These are phyloP conservation scores for Fusarium abutilonis DNA, from an alignment of 2,329 filamentous ascomycete genomes.

Conservation along the genomic window DNA sequence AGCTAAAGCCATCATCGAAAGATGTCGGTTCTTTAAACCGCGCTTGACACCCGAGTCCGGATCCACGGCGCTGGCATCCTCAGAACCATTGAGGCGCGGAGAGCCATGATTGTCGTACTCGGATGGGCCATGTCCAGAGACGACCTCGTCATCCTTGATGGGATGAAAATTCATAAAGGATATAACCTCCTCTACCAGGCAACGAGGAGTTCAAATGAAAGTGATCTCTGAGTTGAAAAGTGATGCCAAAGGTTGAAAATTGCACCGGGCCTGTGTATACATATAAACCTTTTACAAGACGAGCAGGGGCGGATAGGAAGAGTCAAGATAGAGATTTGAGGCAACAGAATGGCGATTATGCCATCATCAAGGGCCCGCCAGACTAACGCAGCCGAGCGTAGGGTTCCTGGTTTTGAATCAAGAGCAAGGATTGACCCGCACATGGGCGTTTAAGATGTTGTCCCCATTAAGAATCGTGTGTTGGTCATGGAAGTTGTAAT, in stretches of 20 bases:
- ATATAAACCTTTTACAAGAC: slow-evolving; percentile 20
- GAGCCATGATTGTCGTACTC: slow-evolving; percentile 36
- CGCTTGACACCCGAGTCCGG: slow-evolving; percentile 73
- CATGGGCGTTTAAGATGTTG: slow-evolving; percentile 22
- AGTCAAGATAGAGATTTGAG: slow-evolving; percentile 36
- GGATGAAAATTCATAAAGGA: slow-evolving; percentile 29
- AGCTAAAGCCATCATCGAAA: slow-evolving; percentile 72
- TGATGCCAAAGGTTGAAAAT: neutral
- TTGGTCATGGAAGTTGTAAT: slow-evolving; percentile 24
- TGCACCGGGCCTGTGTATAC: neutral
- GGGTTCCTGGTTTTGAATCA: slow-evolving; percentile 10
- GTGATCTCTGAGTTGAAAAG: neutral
- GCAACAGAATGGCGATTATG: slow-evolving; percentile 31
- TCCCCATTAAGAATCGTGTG: slow-evolving; percentile 22
- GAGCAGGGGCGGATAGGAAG: slow-evolving; percentile 18
- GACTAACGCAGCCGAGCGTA: slow-evolving; percentile 41
- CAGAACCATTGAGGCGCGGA: slow-evolving; percentile 25
- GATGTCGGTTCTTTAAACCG: slow-evolving; percentile 73
- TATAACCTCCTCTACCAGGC: slow-evolving; percentile 16
- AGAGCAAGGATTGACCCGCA: slow-evolving; percentile 40
- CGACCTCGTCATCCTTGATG: slow-evolving; percentile 34
- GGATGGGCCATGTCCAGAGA: slow-evolving; percentile 34
- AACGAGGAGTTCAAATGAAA: slow-evolving; percentile 1
- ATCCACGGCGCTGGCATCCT: slow-evolving; percentile 60
- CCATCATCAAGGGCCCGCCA: slow-evolving; percentile 42